Base-by-base conservation (phyloP, 768 basidiomycete species). In the Tremella fuciformis region DNA sequence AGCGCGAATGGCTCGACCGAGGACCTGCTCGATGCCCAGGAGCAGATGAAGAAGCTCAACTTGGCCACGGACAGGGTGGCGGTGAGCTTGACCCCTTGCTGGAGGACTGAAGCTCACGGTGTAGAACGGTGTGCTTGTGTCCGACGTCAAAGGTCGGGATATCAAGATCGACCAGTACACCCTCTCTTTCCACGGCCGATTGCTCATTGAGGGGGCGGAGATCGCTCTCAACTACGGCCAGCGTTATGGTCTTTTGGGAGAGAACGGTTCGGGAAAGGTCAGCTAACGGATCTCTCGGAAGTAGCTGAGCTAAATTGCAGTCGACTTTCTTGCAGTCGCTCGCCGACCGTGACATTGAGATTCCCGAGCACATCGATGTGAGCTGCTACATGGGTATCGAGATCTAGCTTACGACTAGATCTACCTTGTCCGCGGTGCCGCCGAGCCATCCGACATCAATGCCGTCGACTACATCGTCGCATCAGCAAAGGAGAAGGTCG, bases 251-350 rank as follows among this genome's bases (percentile, higher is more conserved):
- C 82, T 99, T 29, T 81, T 99, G 42, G 94, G 94, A 38, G 91
- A 97, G 77, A 98, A 99, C 75, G 94, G 94, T 29, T 93, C 89
- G n/a, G 94, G 94, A 80, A 99, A 99, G 86, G 92, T 92, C 62
- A 49, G 69, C 68, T 38, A 21, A 38, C 16, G 4, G n/a, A 38
- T 41, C 19, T 25, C n/a, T 25, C n/a, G n/a, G n/a, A n/a, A n/a
- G n/a, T n/a, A 29, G 16, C 41, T 53, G 42, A 58, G 8, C 11
- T 50, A 13, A 42, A 24, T 22, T 26, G 8, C 24, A 93, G 91
- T 96, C 94, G 0, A 98, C 93, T 2, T 91, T 96, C 81, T 83
- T 98, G 24, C 87, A 91, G 81, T 96, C 94, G 24, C 85, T 98
- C 71, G 91, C 92, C 13, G 88, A 92, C 67, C 89, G 92, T 57